phyloP scores from a whole-genome alignment of 2,329 filamentous ascomycete species.

The Apiospora arundinis region DNA sequence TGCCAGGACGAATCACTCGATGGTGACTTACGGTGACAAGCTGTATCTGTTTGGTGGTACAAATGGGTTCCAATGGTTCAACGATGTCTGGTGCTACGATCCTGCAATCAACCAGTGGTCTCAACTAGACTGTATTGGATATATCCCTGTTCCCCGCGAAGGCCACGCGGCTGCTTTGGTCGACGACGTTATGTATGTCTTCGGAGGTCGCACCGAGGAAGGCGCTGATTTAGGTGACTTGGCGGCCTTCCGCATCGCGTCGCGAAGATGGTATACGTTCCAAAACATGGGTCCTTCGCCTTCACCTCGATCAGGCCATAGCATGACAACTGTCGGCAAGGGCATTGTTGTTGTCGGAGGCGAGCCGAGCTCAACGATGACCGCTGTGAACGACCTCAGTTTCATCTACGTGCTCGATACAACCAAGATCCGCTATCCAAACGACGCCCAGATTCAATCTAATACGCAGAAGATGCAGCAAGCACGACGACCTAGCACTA shows the following conservation, averaged over 20 bases:
- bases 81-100: conserved; percentile 98
- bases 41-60: conserved; percentile 98
- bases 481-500: conserved; percentile 50
- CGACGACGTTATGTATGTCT: conserved; percentile 99
- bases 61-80: conserved; percentile 96
- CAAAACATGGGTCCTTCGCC: conserved; percentile 99
- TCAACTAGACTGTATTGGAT: conserved; percentile 94
- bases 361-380: conserved; percentile 87
- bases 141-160: conserved; percentile 92
- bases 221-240: conserved; percentile 91
- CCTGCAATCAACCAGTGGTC: conserved; percentile 82
- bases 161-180: conserved; percentile 93
- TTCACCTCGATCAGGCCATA: conserved; percentile 91
- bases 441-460: conserved; percentile 63
- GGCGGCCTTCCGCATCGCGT: conserved; percentile 77
- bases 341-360: conserved; percentile 91
- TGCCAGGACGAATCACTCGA: conserved; percentile 91
- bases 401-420: conserved; percentile 94
- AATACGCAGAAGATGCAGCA: conserved; percentile 48
- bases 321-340: conserved; percentile 95
- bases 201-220: conserved; percentile 93
- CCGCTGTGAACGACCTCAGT: conserved; percentile 82
- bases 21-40: conserved; percentile 91
- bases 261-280: conserved; percentile 97
- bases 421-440: conserved; percentile 94